Percentiles rank a stretch among this genome's conserved stretches.
These are phyloP conservation scores for Globisporangium alternatum DNA, from an alignment of 352 stramenopile genomes.

Conservation along the genomic window DNA sequence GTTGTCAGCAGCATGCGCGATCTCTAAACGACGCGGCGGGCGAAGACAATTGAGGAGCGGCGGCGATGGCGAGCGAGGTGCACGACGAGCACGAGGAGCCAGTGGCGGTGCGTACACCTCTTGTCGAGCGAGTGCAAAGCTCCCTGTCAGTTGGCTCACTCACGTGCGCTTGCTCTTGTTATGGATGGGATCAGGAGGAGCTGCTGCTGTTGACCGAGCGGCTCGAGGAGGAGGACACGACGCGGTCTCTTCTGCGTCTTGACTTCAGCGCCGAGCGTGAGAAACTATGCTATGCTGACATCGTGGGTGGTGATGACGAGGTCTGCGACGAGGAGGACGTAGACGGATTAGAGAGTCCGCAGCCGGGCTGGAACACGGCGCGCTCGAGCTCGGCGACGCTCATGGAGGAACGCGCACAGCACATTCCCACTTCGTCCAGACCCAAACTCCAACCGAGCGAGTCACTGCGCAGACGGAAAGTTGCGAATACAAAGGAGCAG, in stretches of 20 bases:
- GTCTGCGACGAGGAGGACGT: neutral
- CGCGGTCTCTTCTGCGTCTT: neutral
- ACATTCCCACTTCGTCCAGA: neutral
- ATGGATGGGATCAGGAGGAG: conserved; percentile 1
- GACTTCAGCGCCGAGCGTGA: neutral
- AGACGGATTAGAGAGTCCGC: neutral
- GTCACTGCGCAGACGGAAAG: conserved; percentile 5
- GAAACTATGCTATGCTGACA: neutral
- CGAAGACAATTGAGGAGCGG: neutral
- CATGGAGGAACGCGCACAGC: neutral
- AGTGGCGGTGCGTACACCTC: neutral
- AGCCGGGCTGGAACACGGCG: conserved; percentile 1
- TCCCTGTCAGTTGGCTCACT: neutral
- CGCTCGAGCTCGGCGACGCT: neutral
- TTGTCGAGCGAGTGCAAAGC: neutral
- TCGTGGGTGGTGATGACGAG: neutral
- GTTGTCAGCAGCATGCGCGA: neutral
- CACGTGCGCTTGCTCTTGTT: neutral
- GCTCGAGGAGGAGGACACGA: conserved; percentile 5
- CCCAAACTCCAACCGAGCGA: neutral
- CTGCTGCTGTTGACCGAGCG: conserved; percentile 12
- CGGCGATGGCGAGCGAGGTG: conserved; percentile 20
- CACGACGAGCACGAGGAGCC: conserved; percentile 26
- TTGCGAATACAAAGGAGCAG: conserved; percentile 10
- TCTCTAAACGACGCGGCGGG: neutral